Evolutionary conservation across 1,139 yeast genomes (phyloP).

Genomic region (Candida pseudoviswanathii): DNA sequence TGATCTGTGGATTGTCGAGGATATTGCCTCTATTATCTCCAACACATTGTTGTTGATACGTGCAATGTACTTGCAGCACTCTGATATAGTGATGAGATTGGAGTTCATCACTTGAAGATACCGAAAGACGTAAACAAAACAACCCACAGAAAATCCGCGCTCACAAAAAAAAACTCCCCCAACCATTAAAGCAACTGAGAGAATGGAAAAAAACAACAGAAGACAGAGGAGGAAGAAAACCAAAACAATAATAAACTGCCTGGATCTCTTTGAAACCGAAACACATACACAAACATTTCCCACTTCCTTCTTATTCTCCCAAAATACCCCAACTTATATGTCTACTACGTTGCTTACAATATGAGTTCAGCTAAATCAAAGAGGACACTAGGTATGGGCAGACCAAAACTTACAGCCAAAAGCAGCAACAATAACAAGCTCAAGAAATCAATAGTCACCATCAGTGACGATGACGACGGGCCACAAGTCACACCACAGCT

Average conservation of each 20-base stretch:
- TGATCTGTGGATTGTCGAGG: neutral
- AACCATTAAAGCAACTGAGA: too few relatives aligned
- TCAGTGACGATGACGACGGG: constrained; percentile 1
- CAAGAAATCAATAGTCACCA: neutral
- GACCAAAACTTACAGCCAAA: neutral
- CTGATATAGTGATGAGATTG: constrained; percentile 13
- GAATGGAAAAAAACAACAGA: neutral
- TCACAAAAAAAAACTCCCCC: neutral
- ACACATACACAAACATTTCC: neutral
- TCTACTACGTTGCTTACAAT: neutral
- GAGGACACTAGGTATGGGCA: constrained; percentile 2
- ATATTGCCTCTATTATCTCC: constrained; percentile 1
- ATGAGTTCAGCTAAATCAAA: constrained; percentile 1
- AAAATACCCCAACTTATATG: neutral
- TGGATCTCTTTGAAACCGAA: too few relatives aligned
- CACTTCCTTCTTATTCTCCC: neutral
- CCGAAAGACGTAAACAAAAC: constrained; percentile 1
- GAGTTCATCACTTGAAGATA: neutral
- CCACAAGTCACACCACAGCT: constrained; percentile 5
- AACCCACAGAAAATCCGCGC: neutral
- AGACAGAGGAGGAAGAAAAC: neutral
- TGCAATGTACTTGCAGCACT: constrained; percentile 21
- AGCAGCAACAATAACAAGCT: too few relatives aligned
- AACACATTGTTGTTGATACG: neutral
- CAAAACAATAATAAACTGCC: constrained; percentile 2